Evolutionary conservation across 148 eudicot genomes (phyloP).

Genomic region (Spergularia bocconei): DNA sequence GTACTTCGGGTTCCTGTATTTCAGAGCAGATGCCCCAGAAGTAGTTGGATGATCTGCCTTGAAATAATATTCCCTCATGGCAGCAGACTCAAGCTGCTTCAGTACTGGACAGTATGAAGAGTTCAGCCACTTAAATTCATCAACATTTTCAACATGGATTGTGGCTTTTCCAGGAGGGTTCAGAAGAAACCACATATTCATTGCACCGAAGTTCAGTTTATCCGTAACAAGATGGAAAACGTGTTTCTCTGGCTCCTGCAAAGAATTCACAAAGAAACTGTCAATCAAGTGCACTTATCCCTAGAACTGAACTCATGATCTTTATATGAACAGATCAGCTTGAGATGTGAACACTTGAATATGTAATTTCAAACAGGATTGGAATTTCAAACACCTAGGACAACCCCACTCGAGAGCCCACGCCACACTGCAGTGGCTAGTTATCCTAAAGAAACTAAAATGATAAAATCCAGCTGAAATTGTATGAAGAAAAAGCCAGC

Average conservation of each 20-base stretch:
- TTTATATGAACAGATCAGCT: conserved; percentile 1
- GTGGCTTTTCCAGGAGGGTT: conserved; percentile 88
- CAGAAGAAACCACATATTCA: conserved; percentile 87
- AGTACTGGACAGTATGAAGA: conserved; percentile 87
- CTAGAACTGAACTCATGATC: neutral
- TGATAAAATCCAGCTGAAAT: neutral
- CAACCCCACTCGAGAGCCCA: neutral
- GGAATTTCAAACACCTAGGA: neutral
- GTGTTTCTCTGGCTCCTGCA: conserved; percentile 85
- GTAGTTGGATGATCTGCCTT: conserved; percentile 73
- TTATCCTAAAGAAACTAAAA: neutral
- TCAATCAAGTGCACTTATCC: neutral
- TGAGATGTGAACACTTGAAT: neutral
- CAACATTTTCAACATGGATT: conserved; percentile 86
- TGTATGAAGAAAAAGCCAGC: neutral
- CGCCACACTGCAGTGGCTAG: neutral
- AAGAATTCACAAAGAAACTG: conserved; percentile 15
- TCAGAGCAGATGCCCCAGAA: conserved; percentile 72
- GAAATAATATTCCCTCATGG: conserved; percentile 86
- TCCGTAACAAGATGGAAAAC: conserved; percentile 93
- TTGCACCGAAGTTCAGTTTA: conserved; percentile 85
- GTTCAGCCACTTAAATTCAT: conserved; percentile 87
- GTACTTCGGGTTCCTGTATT: conserved; percentile 89
- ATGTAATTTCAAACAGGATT: neutral
- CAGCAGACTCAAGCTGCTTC: conserved; percentile 76